Evolutionary conservation across 2,329 filamentous ascomycete species (phyloP).

Genomic region (Sordariomycetes sp.): DNA sequence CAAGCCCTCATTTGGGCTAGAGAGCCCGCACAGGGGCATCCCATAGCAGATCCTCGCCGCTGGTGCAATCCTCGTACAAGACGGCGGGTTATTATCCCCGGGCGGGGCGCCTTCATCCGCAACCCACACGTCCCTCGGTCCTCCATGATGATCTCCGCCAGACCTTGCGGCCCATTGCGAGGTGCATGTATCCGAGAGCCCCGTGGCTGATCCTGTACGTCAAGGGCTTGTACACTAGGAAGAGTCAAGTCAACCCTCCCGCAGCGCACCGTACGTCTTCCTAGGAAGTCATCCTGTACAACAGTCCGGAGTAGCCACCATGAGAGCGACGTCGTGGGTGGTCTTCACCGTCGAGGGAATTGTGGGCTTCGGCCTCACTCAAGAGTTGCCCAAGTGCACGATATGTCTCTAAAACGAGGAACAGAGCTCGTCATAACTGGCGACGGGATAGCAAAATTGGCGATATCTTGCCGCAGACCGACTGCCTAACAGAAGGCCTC

Average conservation of each 20-base stretch:
- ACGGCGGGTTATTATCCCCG: too few relatives aligned
- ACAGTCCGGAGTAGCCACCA: background rate
- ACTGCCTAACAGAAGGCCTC: constrained; percentile 1
- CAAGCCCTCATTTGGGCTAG: too few relatives aligned
- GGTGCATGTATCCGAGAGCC: too few relatives aligned
- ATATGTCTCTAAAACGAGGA: background rate
- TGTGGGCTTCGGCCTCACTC: background rate
- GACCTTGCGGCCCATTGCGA: too few relatives aligned
- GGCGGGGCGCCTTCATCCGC: too few relatives aligned
- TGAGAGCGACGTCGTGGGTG: background rate
- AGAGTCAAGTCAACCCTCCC: background rate
- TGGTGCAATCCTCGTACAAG: too few relatives aligned
- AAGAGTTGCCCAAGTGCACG: background rate
- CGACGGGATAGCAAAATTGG: background rate
- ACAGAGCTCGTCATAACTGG: background rate
- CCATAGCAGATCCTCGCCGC: too few relatives aligned
- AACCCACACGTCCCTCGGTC: too few relatives aligned
- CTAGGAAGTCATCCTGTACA: background rate
- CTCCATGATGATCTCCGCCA: too few relatives aligned
- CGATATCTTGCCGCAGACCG: background rate
- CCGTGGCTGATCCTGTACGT: too few relatives aligned
- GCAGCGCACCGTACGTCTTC: background rate
- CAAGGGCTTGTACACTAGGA: background rate
- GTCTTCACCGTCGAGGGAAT: background rate
- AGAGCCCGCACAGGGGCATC: too few relatives aligned